Conservation (phyloP, 176 grass and related monocot genomes). For the Bonia amplexicaulis region DNA sequence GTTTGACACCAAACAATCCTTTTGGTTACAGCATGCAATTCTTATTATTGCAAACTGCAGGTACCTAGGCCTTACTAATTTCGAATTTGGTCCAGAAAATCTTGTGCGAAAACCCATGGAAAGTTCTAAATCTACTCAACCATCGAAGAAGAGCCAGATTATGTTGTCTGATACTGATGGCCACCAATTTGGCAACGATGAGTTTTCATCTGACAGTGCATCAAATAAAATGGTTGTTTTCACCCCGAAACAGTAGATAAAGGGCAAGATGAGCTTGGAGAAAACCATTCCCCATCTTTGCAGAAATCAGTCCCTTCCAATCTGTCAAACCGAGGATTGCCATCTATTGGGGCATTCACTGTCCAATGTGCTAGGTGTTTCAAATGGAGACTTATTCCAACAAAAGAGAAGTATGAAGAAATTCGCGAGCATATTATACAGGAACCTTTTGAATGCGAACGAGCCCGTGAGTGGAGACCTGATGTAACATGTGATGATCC, state of each 20-base stretch:
- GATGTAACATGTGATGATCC: slow-evolving; percentile 62
- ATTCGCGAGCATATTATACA: slow-evolving; percentile 82
- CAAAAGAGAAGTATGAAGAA: slow-evolving; percentile 91
- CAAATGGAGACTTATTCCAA: slow-evolving; percentile 97
- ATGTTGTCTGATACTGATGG: slow-evolving; percentile 21
- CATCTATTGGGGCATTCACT: slow-evolving; percentile 91
- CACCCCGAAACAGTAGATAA: slow-evolving; percentile 37
- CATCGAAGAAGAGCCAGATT: slow-evolving; percentile 30
- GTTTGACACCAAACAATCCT: background rate
- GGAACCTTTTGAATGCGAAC: slow-evolving; percentile 72
- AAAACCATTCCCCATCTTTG: slow-evolving; percentile 28
- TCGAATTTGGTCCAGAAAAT: background rate
- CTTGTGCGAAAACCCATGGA: slow-evolving; percentile 27
- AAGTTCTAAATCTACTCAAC: slow-evolving; percentile 41
- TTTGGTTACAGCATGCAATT: background rate
- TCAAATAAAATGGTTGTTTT: slow-evolving; percentile 33
- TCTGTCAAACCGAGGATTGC: slow-evolving; percentile 29
- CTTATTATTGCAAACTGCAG: slow-evolving; percentile 29
- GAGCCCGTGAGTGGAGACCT: slow-evolving; percentile 74
- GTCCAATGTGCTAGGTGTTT: slow-evolving; percentile 91
- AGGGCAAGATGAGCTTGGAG: slow-evolving; percentile 41
- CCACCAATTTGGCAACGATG: slow-evolving; percentile 21
- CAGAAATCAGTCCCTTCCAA: slow-evolving; percentile 28
- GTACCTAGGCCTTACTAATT: slow-evolving; percentile 17
- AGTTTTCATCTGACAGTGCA: slow-evolving; percentile 36